Base-by-base conservation (phyloP, 495 filamentous ascomycete genomes). In the Immersiella caudata region DNA sequence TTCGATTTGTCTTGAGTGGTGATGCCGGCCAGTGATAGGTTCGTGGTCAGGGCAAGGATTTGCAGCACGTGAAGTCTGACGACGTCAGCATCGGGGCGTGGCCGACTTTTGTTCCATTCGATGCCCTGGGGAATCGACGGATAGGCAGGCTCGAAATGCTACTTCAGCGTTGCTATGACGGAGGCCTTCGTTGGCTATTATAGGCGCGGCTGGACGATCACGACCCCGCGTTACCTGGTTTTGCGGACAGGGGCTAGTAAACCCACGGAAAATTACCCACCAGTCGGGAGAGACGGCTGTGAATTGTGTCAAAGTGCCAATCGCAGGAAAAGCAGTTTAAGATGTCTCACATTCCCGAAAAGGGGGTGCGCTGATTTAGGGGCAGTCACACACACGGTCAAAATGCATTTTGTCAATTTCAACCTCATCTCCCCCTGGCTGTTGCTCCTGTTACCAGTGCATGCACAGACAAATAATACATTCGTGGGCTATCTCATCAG, bases 401-500 rank as follows among this genome's bases (percentile, higher is more conserved):
- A 5, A 3, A 33, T 33, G 40, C 40, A 18, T 46, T 12, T 46
- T 12, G 16, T 18, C 11, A 12, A 4, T 14, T 14, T 46, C 5
- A 12, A 2, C 40, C 14, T 46, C 40, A 18, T 46, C 11, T 2
- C 14, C 40, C 5, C 16, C 4, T 18, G 16, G 40, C 4, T 46
- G 11, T 6, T 14, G 2, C 4, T 46, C 40, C 16, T 46, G 11
- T 12, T 5, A 12, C 16, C 40, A 12, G 14, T 2, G 11, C 16
- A 14, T 14, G 40, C 40, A 46, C 40, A 46, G 11, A n/a, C 52
- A 22, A 55, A 55, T 14, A 1, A 11, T 9, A 55, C 21, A 22
- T 55, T 16, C 14, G 52, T 55, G 21, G 52, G 52, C 14, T 55
- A 55, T 14, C 52, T 55, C 7, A 55, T 55, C 52, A 55, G 52